A percentile compares a stretch with the other conserved stretches of the same genome.
These are phyloP conservation scores for Saccharum spontaneum DNA, from an alignment of 176 grass and related monocot genomes.

Conservation along the genomic window DNA sequence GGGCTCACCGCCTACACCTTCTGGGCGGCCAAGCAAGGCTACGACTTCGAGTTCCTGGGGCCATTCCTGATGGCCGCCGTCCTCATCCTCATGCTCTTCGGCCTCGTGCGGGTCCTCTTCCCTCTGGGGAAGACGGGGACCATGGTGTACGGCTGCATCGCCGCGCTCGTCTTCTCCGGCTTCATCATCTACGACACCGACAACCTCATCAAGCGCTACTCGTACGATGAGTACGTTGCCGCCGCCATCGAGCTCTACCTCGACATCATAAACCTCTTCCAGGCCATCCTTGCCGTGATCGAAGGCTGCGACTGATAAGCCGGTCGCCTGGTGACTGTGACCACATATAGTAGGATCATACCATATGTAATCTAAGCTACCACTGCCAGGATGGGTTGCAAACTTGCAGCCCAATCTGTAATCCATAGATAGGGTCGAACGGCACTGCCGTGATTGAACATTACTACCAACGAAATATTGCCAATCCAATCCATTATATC, in stretches of 20 bases:
- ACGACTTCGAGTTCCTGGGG: slow-evolving; percentile 88
- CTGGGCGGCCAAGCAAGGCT: slow-evolving; percentile 71
- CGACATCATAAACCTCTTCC: slow-evolving; percentile 81
- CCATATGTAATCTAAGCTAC: background rate
- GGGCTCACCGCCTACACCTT: slow-evolving; percentile 85
- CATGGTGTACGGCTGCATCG: slow-evolving; percentile 77
- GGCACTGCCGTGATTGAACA: background rate
- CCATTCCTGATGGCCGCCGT: slow-evolving; percentile 57
- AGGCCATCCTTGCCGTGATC: slow-evolving; percentile 52
- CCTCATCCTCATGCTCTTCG: slow-evolving; percentile 63
- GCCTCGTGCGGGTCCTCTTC: slow-evolving; percentile 35
- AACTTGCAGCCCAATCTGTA: background rate
- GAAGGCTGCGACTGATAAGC: slow-evolving; percentile 35
- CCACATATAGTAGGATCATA: no score
- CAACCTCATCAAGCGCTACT: slow-evolving; percentile 83
- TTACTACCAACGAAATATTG: background rate
- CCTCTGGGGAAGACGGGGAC: slow-evolving; percentile 62
- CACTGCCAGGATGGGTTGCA: background rate
- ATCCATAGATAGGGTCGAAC: background rate
- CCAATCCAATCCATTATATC: background rate
- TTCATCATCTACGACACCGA: slow-evolving; percentile 97
- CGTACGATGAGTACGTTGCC: slow-evolving; percentile 79
- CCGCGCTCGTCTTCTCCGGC: slow-evolving; percentile 73
- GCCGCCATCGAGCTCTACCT: slow-evolving; percentile 83
- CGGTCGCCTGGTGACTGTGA: no score